A percentile compares a stretch with the other conserved stretches of the same genome.
phyloP scores from a whole-genome alignment of 1,284 basidiomycete species.

The Porphyrellus sp. region DNA sequence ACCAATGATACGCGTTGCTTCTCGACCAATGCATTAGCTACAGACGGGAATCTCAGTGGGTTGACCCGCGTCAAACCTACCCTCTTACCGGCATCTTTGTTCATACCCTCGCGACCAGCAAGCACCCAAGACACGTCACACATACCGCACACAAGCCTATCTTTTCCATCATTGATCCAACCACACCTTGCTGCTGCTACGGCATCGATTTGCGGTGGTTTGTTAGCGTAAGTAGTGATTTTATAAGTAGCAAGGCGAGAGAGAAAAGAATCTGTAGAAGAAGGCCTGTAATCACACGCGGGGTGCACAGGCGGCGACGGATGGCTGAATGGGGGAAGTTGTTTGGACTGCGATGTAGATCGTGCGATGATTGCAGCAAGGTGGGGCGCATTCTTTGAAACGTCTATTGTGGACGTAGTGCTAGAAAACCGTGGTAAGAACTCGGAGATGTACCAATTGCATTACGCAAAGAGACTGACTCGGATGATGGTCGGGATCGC shows the following conservation, averaged over 20 bases:
- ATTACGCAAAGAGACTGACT: slow-evolving; percentile 36
- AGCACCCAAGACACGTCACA: slow-evolving; percentile 72
- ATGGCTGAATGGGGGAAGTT: slow-evolving; percentile 42
- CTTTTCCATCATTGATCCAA: slow-evolving; percentile 76
- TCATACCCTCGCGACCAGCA: slow-evolving; percentile 61
- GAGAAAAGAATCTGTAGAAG: slow-evolving; percentile 67
- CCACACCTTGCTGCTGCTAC: slow-evolving; percentile 76
- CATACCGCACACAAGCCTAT: slow-evolving; percentile 66
- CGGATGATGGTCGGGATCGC: slow-evolving; percentile 24
- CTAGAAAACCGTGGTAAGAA: slow-evolving; percentile 9
- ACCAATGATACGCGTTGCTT: slow-evolving; percentile 65
- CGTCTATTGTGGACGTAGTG: slow-evolving; percentile 25
- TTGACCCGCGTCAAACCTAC: slow-evolving; percentile 25
- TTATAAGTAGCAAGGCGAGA: slow-evolving; percentile 72
- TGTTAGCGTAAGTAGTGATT: slow-evolving; percentile 72
- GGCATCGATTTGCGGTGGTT: slow-evolving; percentile 67
- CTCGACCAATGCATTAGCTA: slow-evolving; percentile 65
- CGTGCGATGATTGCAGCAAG: slow-evolving; percentile 64
- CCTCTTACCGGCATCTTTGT: slow-evolving; percentile 67
- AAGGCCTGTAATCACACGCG: slow-evolving; percentile 68
- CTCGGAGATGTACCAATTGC: slow-evolving; percentile 14
- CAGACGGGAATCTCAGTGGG: slow-evolving; percentile 15
- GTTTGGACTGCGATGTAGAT: slow-evolving; percentile 44
- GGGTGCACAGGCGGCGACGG: slow-evolving; percentile 33
- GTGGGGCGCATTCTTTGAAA: slow-evolving; percentile 60